Evolutionary conservation across 2,329 filamentous ascomycete species (phyloP).

Genomic region (Exutisphaerella laricina): DNA sequence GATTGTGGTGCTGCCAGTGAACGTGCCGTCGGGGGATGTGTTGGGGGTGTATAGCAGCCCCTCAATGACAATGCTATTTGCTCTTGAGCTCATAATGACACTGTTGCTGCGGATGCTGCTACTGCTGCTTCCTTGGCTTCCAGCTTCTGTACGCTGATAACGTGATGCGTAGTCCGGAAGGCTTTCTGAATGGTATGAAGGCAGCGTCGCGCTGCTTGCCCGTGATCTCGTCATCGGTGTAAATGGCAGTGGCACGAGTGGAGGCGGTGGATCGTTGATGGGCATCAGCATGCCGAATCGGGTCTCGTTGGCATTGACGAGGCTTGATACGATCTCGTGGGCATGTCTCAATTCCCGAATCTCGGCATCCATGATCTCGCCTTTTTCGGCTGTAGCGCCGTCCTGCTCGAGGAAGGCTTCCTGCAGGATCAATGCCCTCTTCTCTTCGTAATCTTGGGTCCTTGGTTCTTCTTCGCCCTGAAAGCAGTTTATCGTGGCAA

Average conservation of each 20-base stretch:
- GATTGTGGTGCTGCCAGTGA: conserved; percentile 11
- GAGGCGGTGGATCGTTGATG: conserved; percentile 23
- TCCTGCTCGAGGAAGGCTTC: conserved; percentile 38
- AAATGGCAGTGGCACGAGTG: conserved; percentile 23
- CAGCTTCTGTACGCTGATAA: conserved; percentile 22
- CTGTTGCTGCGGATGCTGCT: conserved; percentile 10
- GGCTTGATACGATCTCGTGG: conserved; percentile 45
- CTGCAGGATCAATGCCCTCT: conserved; percentile 43
- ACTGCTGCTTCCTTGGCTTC: conserved; percentile 29
- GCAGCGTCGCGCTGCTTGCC: conserved; percentile 30
- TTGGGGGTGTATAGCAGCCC: conserved; percentile 8
- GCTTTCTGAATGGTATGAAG: conserved; percentile 35
- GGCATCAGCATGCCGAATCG: conserved; percentile 29
- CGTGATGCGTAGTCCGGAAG: conserved; percentile 44
- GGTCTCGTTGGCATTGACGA: conserved; percentile 26
- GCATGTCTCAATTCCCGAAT: conserved; percentile 49
- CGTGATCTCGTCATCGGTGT: conserved; percentile 30
- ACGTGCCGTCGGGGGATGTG: conserved; percentile 7
- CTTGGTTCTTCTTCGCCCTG: conserved; percentile 31
- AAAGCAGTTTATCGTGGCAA: conserved; percentile 28
- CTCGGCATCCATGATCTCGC: conserved; percentile 42
- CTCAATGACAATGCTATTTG: conserved; percentile 3
- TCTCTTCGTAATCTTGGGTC: conserved; percentile 47
- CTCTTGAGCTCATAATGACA: conserved; percentile 7
- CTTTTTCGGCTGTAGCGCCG: conserved; percentile 39